Evolutionary conservation across 2,329 filamentous ascomycete genomes (phyloP).

Genomic region (Cladosporium sp.): DNA sequence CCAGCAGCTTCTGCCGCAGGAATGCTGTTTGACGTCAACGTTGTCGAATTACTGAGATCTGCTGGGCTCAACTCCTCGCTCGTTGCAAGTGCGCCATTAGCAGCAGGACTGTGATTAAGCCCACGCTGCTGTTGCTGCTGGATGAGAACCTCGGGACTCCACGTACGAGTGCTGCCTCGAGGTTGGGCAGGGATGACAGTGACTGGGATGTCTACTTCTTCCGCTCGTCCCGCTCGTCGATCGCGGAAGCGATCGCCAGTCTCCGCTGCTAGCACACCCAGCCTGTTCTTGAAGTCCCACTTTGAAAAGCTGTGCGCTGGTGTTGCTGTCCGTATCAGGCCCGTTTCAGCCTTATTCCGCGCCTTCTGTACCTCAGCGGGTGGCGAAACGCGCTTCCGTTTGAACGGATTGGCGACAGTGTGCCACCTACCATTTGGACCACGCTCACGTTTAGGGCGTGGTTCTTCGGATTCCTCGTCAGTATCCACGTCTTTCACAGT

Average conservation of each 20-base stretch:
- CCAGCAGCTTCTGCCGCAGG: conserved; percentile 2
- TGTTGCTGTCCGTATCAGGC: conserved; percentile 26
- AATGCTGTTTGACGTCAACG: conserved; percentile 13
- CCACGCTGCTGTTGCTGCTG: conserved; percentile 9
- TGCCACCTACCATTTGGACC: conserved; percentile 41
- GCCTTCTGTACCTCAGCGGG: conserved; percentile 58
- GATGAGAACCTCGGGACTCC: conserved; percentile 41
- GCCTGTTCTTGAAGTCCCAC: conserved; percentile 41
- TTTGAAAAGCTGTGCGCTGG: conserved; percentile 41
- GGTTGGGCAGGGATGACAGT: conserved; percentile 59
- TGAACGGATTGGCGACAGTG: conserved; percentile 54
- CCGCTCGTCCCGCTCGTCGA: conserved; percentile 31
- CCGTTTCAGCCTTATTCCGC: conserved; percentile 18
- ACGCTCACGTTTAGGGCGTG: conserved; percentile 27
- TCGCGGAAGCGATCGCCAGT: conserved; percentile 40
- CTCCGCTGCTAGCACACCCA: conserved; percentile 48
- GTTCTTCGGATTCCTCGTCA: conserved; percentile 17
- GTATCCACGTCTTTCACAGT: conserved; percentile 19
- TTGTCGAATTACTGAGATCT: conserved; percentile 15
- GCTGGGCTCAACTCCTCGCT: neutral
- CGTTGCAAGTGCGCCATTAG: neutral
- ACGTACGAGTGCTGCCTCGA: conserved; percentile 48
- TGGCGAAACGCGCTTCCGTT: conserved; percentile 53
- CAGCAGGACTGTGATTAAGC: neutral
- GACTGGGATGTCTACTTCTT: conserved; percentile 47